A percentile compares a stretch with the other conserved stretches of the same genome.
phyloP scores from a whole-genome alignment of 2,329 filamentous ascomycete species.

The Lasiodiplodia citricola region DNA sequence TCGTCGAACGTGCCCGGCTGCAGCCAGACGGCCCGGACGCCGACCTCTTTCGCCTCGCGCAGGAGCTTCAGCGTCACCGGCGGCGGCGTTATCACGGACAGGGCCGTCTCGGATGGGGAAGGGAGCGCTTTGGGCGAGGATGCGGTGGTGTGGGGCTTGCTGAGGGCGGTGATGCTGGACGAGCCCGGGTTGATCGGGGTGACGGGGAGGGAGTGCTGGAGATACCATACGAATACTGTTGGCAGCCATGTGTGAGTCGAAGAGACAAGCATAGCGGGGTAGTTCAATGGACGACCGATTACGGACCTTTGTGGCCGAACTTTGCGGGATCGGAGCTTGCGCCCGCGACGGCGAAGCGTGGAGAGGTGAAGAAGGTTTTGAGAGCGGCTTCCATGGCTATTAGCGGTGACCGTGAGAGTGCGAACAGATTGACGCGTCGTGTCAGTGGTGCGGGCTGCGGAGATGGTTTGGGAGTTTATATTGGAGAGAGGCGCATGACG shows the following conservation, averaged over 20 bases:
- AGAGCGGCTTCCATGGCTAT: conserved; percentile 70
- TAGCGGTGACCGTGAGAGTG: neutral
- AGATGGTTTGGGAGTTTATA: neutral
- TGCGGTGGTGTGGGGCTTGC: conserved; percentile 66
- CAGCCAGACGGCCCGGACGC: conserved; percentile 80
- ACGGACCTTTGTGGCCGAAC: conserved; percentile 82
- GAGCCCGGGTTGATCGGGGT: conserved; percentile 82
- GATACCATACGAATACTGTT: conserved; percentile 89
- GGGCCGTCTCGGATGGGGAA: conserved; percentile 70
- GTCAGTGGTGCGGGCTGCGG: neutral
- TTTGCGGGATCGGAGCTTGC: conserved; percentile 84
- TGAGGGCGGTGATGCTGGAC: conserved; percentile 66
- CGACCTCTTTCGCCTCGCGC: conserved; percentile 74
- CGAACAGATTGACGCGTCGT: neutral
- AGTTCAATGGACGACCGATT: neutral
- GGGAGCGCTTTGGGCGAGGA: conserved; percentile 69
- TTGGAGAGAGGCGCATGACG: neutral
- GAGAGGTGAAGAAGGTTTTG: conserved; percentile 78
- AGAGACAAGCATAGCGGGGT: neutral
- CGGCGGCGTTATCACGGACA: conserved; percentile 89
- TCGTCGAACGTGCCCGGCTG: conserved; percentile 90
- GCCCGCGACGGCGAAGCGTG: conserved; percentile 85
- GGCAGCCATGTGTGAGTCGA: neutral
- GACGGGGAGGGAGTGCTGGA: conserved; percentile 73
- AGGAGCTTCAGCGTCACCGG: conserved; percentile 75